Base-by-base conservation (phyloP, 495 filamentous ascomycete species). In the Podospora anserina region DNA sequence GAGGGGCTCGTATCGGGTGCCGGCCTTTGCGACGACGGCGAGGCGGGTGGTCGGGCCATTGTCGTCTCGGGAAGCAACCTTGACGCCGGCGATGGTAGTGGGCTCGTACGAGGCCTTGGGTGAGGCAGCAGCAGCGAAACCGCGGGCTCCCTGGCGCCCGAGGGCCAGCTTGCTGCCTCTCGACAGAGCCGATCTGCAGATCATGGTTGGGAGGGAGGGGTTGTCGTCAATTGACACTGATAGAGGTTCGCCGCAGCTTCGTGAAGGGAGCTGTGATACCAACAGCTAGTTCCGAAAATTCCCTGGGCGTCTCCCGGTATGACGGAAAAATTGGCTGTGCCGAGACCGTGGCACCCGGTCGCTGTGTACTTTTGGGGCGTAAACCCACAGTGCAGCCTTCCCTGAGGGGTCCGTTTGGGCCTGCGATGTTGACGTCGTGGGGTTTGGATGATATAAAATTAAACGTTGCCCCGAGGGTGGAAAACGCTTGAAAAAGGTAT, bases 1-100 rank as follows among this genome's bases (percentile, higher is more conserved):
- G 68, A 90, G 84, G 58, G 88, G 85, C 84, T 99, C 88, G 82
- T 93, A 98, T 78, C 95, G 85, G 72, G 93, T 92, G 75, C 95
- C 95, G 68, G 92, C 95, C 80, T 94, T 95, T 61, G 93, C 88
- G 77, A 98, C 93, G 71, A 99, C 77, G 49, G 93, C 93, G 71
- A 99, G 85, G 69, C 90, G 92, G 59, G 92, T 92, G 64, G 93
- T 96, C 71, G 93, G 92, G 28, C 93, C 93, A 68, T 88, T 84
- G 68, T 93, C 84, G 81, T 97, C 93, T 81, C 94, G 85, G 82
- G 90, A 90, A 73, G 93, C 93, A 68, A 96, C 84, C 86, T 97
- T 98, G 79, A 98, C 84, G 73, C 95, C 93, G 71, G 86, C 84
- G 77, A 91, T 86, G 80, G 94, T 91, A 75, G 91, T 87, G 72